Conservation (phyloP, 768 basidiomycete genomes). For the Lactifluus rugatus region DNA sequence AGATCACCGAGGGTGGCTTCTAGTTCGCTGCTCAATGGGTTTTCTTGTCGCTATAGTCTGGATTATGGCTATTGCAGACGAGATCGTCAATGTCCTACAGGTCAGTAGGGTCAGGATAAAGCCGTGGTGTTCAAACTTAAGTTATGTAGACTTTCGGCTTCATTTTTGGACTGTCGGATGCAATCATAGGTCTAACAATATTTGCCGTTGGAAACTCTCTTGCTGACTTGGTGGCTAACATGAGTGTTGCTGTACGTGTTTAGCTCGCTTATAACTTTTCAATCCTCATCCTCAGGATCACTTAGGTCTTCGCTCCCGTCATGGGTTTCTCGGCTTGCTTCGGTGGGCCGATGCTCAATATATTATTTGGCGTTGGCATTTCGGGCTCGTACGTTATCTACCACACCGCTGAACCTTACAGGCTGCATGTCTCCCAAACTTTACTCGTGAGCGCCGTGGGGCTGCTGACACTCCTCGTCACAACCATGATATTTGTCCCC, state of each 20-base stretch:
- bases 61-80: slow-evolving; percentile 98
- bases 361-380: slow-evolving; percentile 82
- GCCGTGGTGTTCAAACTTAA: not conserved
- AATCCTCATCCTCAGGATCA: not conserved
- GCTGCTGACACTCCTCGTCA: slow-evolving; percentile 61
- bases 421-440: slow-evolving; percentile 72
- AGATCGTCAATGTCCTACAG: slow-evolving; percentile 84
- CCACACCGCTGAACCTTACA: slow-evolving; percentile 50
- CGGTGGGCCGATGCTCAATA: slow-evolving; percentile 88
- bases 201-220: slow-evolving; percentile 96
- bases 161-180: slow-evolving; percentile 92
- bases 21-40: slow-evolving; percentile 80
- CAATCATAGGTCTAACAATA: slow-evolving; percentile 92
- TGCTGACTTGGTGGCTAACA: slow-evolving; percentile 94
- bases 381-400: slow-evolving; percentile 81
- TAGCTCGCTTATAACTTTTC: not conserved
- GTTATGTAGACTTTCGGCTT: slow-evolving; percentile 73
- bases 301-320: slow-evolving; percentile 72
- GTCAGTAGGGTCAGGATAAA: slow-evolving; percentile 30
- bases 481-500: slow-evolving; percentile 79
- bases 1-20: slow-evolving; percentile 42
- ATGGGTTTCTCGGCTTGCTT: slow-evolving; percentile 97
- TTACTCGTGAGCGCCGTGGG: slow-evolving; percentile 78
- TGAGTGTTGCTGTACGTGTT: slow-evolving; percentile 73
- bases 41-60: slow-evolving; percentile 88